phyloP scores from a whole-genome alignment of 345 rosid genomes.

The Linum tenue region DNA sequence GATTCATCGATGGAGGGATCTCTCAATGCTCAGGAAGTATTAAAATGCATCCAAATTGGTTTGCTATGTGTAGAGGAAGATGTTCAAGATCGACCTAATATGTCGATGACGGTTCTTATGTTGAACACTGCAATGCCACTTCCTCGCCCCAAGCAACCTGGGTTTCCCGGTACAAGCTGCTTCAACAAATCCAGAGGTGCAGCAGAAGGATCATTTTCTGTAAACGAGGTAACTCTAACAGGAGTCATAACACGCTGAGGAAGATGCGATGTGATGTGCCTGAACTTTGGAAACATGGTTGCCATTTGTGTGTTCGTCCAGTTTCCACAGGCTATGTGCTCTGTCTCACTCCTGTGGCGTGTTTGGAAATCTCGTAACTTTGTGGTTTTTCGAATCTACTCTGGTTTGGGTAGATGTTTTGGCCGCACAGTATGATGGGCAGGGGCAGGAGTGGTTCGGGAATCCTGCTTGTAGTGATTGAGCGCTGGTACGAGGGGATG shows the following conservation, averaged over 20 bases:
- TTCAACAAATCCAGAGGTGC: too few relatives aligned
- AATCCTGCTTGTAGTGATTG: too few relatives aligned
- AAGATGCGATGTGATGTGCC: too few relatives aligned
- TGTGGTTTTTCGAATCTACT: too few relatives aligned
- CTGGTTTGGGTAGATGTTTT: too few relatives aligned
- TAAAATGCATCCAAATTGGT: slow-evolving; percentile 13
- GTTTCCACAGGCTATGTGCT: too few relatives aligned
- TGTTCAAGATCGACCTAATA: slow-evolving; percentile 5
- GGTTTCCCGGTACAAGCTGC: neutral
- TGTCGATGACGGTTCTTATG: slow-evolving; percentile 7
- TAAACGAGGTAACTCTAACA: neutral
- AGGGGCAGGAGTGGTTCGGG: too few relatives aligned
- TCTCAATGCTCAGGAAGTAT: neutral
- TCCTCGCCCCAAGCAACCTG: slow-evolving; percentile 10
- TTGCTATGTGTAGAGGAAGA: slow-evolving; percentile 10
- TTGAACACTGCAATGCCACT: slow-evolving; percentile 1
- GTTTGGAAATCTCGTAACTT: too few relatives aligned
- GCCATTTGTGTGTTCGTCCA: too few relatives aligned
- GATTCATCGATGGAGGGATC: slow-evolving; percentile 2
- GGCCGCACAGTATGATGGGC: too few relatives aligned
- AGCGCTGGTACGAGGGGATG: too few relatives aligned
- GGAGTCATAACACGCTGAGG: neutral
- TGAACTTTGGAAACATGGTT: too few relatives aligned
- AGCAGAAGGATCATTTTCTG: neutral
- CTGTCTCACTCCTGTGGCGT: neutral